phyloP scores from a whole-genome alignment of 169 alveolate genomes.

The Babesia ovata region DNA sequence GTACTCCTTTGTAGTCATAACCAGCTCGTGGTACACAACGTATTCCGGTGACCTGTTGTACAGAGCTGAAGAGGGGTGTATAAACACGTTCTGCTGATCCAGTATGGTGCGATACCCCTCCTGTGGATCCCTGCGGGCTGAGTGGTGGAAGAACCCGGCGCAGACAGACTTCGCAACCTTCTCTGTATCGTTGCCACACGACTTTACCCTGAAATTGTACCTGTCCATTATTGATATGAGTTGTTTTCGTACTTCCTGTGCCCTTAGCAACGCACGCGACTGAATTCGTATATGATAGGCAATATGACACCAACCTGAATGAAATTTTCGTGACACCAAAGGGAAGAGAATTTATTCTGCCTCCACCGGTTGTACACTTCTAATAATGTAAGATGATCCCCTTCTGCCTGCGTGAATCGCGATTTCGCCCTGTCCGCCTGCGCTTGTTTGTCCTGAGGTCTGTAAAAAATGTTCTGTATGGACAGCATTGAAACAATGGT shows the following conservation, averaged over 20 bases:
- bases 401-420: constrained; percentile 95
- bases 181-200: constrained; percentile 87
- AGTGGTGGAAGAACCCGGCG: constrained; percentile 97
- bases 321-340: constrained; percentile 98
- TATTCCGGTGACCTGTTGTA: constrained; percentile 96
- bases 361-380: constrained; percentile 95
- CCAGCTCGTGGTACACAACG: constrained; percentile 97
- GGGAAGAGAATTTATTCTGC: constrained; percentile 87
- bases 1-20: constrained; percentile 97
- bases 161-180: constrained; percentile 94
- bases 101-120: constrained; percentile 96
- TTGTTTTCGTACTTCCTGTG: constrained; percentile 96
- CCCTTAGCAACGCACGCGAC: constrained; percentile 92
- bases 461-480: constrained; percentile 95
- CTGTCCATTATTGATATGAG: constrained; percentile 93
- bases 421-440: constrained; percentile 95
- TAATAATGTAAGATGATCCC: constrained; percentile 96
- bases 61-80: constrained; percentile 97
- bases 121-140: constrained; percentile 94
- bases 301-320: constrained; percentile 82
- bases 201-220: constrained; percentile 87
- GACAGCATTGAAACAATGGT: constrained; percentile 97
- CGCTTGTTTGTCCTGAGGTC: constrained; percentile 96
- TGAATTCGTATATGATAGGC: not conserved
- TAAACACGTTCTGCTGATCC: constrained; percentile 95